These are phyloP conservation scores for Aspergillus cavernicola DNA, from an alignment of 495 filamentous ascomycete genomes.

Conservation along the genomic window DNA sequence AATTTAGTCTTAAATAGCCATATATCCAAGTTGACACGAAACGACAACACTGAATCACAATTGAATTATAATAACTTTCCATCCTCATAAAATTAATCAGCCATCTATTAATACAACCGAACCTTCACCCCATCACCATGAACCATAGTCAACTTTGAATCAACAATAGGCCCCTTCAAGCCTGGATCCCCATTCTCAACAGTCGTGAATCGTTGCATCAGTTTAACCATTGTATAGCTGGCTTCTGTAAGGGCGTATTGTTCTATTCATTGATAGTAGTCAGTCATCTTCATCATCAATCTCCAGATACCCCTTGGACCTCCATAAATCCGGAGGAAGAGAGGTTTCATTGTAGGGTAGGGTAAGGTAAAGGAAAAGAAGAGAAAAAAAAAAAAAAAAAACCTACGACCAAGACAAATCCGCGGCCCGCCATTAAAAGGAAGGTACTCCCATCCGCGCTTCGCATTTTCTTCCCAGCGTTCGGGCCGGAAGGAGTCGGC, in stretches of 20 bases:
- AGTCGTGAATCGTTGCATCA: slow-evolving; percentile 66
- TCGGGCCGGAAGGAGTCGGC: slow-evolving; percentile 65
- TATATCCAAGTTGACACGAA: too few species aligned
- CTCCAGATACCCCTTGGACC: too few species aligned
- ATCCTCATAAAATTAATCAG: too few species aligned
- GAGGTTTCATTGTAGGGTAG: too few species aligned
- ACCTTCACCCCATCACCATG: slow-evolving; percentile 38
- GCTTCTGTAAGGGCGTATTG: slow-evolving; percentile 81
- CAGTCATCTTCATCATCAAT: not conserved
- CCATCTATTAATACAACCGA: slow-evolving; percentile 29
- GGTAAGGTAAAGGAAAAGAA: too few species aligned
- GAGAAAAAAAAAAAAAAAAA: not conserved
- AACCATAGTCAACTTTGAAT: slow-evolving; percentile 36
- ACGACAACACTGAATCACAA: too few species aligned
- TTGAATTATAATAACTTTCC: too few species aligned
- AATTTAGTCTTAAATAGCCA: too few species aligned
- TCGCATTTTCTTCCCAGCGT: slow-evolving; percentile 60
- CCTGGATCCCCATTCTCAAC: slow-evolving; percentile 37
- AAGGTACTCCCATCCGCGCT: slow-evolving; percentile 65
- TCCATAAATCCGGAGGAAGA: too few species aligned
- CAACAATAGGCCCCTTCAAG: slow-evolving; percentile 27
- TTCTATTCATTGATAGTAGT: slow-evolving; percentile 31
- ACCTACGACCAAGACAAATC: slow-evolving; percentile 85
- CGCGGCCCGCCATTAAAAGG: slow-evolving; percentile 81
- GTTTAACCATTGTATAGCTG: slow-evolving; percentile 64